phyloP scores from a whole-genome alignment of 345 rosid genomes.

The Lepidium aucheri region DNA sequence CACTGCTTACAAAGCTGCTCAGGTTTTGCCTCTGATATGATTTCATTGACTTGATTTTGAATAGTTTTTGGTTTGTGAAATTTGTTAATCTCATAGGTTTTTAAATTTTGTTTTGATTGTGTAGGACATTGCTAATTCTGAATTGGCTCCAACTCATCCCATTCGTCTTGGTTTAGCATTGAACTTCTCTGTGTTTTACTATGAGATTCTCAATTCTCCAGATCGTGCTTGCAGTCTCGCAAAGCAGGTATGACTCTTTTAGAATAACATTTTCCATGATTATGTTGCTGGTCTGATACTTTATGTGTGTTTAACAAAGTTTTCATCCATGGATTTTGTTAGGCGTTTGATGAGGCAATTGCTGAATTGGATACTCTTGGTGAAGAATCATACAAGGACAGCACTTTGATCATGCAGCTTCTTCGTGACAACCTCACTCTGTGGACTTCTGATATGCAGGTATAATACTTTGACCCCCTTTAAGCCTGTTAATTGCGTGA shows the following conservation, averaged over 20 bases:
- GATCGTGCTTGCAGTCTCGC: slow-evolving; percentile 94
- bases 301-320: background rate
- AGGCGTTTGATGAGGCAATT: slow-evolving; percentile 93
- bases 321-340: background rate
- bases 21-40: slow-evolving; percentile 34
- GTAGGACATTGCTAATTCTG: slow-evolving; percentile 82
- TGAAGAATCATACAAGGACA: slow-evolving; percentile 94
- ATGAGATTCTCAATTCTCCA: slow-evolving; percentile 86
- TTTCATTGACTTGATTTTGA: too few species aligned
- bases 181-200: slow-evolving; percentile 87
- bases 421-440: slow-evolving; percentile 44
- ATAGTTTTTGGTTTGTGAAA: too few species aligned
- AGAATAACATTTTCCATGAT: background rate
- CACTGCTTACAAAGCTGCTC: too few species aligned
- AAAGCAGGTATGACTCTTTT: slow-evolving; percentile 48
- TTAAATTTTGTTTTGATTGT: background rate
- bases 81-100: background rate
- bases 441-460: slow-evolving; percentile 42
- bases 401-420: slow-evolving; percentile 96
- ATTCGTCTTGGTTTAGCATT: slow-evolving; percentile 87
- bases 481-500: background rate
- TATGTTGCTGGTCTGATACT: background rate
- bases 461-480: slow-evolving; percentile 4
- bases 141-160: slow-evolving; percentile 84
- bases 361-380: slow-evolving; percentile 92